Evolutionary conservation across 2,329 filamentous ascomycete species (phyloP), one percentile per base, ranked within the genome.

Genomic region (Purpureocillium takamizusanense): DNA sequence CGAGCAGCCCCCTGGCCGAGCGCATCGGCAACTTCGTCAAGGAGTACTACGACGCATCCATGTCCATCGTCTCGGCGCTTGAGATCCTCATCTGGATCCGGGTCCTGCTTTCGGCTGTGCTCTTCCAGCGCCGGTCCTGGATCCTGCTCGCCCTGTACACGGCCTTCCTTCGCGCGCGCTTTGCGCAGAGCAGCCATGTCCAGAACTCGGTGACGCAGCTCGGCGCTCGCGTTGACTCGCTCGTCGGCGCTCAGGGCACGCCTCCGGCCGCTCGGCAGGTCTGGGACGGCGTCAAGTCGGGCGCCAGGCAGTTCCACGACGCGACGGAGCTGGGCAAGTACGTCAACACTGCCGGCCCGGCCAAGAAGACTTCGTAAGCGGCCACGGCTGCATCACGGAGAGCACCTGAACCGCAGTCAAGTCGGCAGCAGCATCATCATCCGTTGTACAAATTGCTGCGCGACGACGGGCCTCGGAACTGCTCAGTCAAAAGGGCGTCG

Each of bases 41-140:
- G 79, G 79, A 88, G 60, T 95, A 97, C 76, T 98, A 98, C 60
- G 92, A 98, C 61, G 69, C 78, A 44, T 94, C 87, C 63, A 98
- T 98, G 92, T 86, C 84, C 41, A 70, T 97, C 44, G 92, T 98
- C 25, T 84, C 90, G 29, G 70, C 73, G 34, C 84, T 98, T 42
- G 92, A 98, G 69, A 86, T 97, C 50, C 66, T 76, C 31, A 78
- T 97, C 43, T 94, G 89, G 81, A 69, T 84, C 63, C 87, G 92
- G 55, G 69, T 98, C 39, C 57, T 94, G 35, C 65, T 88, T 39
- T 83, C 86, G 25, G 86, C 87, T 45, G 66, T 97, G 46, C 71
- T 94, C 51, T 97, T 97, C 77, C 80, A 82, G 67, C 86, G 83
- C 61, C 83, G 87, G 50, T 92, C 86, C 46, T 95, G 90, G 87